These are phyloP conservation scores for Dionaea muscipula DNA, from an alignment of 179 eudicot species.

Conservation along the genomic window DNA sequence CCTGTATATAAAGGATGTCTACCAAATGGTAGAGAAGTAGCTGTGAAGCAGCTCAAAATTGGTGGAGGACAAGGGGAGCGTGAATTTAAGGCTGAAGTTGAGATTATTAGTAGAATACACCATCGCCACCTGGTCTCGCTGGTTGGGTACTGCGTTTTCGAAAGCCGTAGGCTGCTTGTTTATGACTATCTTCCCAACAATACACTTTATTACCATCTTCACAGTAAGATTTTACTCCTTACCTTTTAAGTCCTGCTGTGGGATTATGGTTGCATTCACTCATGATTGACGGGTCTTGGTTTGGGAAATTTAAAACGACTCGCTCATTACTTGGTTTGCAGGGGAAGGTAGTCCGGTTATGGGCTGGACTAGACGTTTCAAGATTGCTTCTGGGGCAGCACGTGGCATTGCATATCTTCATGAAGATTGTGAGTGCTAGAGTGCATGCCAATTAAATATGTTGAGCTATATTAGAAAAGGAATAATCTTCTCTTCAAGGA, in stretches of 20 bases:
- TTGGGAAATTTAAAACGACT: no score
- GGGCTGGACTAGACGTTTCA: slow-evolving; percentile 70
- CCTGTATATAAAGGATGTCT: slow-evolving; percentile 66
- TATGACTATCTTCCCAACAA: slow-evolving; percentile 75
- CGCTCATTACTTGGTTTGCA: slow-evolving; percentile 14
- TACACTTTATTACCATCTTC: slow-evolving; percentile 79
- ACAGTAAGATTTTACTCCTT: slow-evolving; percentile 35
- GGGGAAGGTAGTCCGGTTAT: slow-evolving; percentile 51
- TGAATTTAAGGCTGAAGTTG: slow-evolving; percentile 87
- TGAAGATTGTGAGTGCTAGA: slow-evolving; percentile 70
- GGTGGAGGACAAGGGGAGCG: slow-evolving; percentile 90
- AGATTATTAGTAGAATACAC: slow-evolving; percentile 81
- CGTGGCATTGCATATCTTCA: slow-evolving; percentile 91
- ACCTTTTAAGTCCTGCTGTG: neutral
- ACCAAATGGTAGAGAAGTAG: slow-evolving; percentile 64
- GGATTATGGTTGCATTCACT: neutral
- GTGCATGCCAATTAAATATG: neutral
- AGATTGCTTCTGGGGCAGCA: slow-evolving; percentile 79
- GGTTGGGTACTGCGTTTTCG: slow-evolving; percentile 72
- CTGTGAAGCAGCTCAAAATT: slow-evolving; percentile 77
- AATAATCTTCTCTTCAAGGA: no score
- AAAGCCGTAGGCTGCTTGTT: slow-evolving; percentile 63
- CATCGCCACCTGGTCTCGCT: slow-evolving; percentile 90
- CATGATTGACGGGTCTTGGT: no score
- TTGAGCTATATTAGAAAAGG: no score